Conservation (phyloP, 176 grass and related monocot genomes). For the Thinopyrum elongatum region DNA sequence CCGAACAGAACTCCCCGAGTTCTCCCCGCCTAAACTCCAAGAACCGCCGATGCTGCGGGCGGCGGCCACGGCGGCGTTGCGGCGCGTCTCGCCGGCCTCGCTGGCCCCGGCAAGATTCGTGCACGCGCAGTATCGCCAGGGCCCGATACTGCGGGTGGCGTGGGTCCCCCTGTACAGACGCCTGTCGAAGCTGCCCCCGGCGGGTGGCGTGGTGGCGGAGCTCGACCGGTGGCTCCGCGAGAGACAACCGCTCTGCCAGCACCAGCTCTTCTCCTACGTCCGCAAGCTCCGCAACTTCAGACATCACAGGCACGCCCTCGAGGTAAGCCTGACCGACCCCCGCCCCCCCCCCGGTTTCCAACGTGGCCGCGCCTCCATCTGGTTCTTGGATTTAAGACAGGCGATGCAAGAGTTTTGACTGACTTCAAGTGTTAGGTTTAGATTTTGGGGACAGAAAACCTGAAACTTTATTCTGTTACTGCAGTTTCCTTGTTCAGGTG, state of each 20-base stretch:
- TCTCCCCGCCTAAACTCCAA: too few relatives aligned
- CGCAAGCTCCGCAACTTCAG: conserved; percentile 31
- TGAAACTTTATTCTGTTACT: too few relatives aligned
- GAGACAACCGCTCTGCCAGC: background rate
- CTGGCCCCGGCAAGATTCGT: background rate
- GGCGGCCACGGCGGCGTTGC: background rate
- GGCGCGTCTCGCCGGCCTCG: background rate
- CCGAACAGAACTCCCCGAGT: too few relatives aligned
- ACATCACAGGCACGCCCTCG: conserved; percentile 26
- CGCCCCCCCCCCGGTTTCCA: too few relatives aligned
- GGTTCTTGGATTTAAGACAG: too few relatives aligned
- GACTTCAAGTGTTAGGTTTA: background rate
- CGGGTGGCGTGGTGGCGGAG: background rate
- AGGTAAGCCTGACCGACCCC: background rate
- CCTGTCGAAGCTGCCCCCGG: conserved; percentile 1
- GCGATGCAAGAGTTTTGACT: background rate
- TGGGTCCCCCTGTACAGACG: conserved; percentile 17
- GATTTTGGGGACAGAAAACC: background rate
- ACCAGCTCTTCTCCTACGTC: conserved; percentile 33
- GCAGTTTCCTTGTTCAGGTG: too few relatives aligned
- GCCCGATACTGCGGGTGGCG: background rate
- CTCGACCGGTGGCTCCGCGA: conserved; percentile 37
- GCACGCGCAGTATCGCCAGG: background rate
- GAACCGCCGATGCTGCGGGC: background rate
- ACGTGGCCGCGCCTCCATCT: background rate